Evolutionary conservation across 108 stramenopile species (phyloP), one percentile per base, ranked within the genome.

Genomic region (Cyclotella choctawhatcheeana): DNA sequence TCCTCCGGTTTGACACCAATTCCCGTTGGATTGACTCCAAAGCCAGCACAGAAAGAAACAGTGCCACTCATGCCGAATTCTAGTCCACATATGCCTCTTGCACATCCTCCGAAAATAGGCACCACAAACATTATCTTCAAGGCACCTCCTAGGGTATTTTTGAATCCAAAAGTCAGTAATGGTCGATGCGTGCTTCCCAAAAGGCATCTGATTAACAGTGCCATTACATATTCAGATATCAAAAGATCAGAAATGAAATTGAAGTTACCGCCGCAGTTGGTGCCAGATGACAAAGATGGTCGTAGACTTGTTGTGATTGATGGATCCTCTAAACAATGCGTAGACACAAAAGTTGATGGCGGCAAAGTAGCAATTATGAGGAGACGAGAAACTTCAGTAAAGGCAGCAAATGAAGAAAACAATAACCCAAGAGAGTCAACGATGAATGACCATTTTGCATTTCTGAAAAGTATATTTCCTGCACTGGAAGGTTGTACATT

Each of bases 401-500:
- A 22, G 44, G 32, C 16, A 29, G 20, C 31, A 18, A 16, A 47
- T 17, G 6, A n/a, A 37, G 10, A 50, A 18, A 25, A 52, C 51
- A 43, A n/a, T n/a, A n/a, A n/a, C n/a, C n/a, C n/a, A 33, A 34
- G 24, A 26, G 4, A 44, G 44, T 24, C 31, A 16, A 33, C 58
- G n/a, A 17, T 34, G 25, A 56, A 37, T 37, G 56, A 12, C 16
- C 62, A 63, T 13, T 71, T 58, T 51, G 43, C 55, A 7, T 81
- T 76, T 40, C 31, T 76, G 6, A 50, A 32, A 13, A 43, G 31
- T 26, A 40, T 76, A n/a, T 53, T 45, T 14, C 71, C 71, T 4
- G 86, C 85, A 10, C 86, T 92, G 71, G 76, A 74, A 34, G 58
- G 74, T 8, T 87, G 75, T 33, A 72, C 79, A 17, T 92, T 85